Evolutionary conservation across 2,329 filamentous ascomycete species (phyloP).

Genomic region (Fusarium duplospermum): DNA sequence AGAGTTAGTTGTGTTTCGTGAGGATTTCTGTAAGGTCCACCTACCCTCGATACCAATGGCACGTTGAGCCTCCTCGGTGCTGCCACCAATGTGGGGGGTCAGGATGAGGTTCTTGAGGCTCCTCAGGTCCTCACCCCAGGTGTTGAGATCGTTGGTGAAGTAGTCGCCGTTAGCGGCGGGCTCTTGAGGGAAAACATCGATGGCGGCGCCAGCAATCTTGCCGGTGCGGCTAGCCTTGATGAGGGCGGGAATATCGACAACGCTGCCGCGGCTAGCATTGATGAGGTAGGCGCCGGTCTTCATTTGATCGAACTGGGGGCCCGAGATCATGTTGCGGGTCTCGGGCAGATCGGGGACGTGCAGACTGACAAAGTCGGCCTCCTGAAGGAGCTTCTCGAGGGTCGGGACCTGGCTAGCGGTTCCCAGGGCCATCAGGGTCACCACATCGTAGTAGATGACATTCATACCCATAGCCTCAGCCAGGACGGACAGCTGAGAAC

Average conservation of each 20-base stretch:
- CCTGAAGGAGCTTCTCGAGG: constrained; percentile 78
- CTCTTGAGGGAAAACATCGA: constrained; percentile 96
- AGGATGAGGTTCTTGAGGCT: constrained; percentile 92
- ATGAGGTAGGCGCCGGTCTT: constrained; percentile 93
- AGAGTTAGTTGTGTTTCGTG: constrained; percentile 18
- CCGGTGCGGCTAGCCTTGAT: constrained; percentile 88
- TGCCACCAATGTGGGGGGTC: constrained; percentile 96
- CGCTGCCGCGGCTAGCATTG: constrained; percentile 93
- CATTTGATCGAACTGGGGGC: constrained; percentile 84
- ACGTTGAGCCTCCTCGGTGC: constrained; percentile 96
- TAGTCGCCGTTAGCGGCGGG: constrained; percentile 95
- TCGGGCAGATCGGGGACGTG: constrained; percentile 95
- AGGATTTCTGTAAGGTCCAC: constrained; percentile 11
- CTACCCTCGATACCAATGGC: constrained; percentile 90
- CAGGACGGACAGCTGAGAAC: constrained; percentile 92
- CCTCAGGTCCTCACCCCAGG: constrained; percentile 87
- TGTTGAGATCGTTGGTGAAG: constrained; percentile 86
- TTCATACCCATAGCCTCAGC: constrained; percentile 98
- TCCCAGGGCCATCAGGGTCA: constrained; percentile 94
- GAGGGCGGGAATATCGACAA: constrained; percentile 93
- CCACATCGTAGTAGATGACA: constrained; percentile 96
- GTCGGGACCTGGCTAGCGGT: constrained; percentile 85
- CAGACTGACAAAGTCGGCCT: constrained; percentile 91
- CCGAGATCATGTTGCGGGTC: constrained; percentile 92
- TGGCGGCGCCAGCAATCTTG: constrained; percentile 91